Conservation (phyloP, 352 stramenopile species). For the Phytopythium boreale region DNA sequence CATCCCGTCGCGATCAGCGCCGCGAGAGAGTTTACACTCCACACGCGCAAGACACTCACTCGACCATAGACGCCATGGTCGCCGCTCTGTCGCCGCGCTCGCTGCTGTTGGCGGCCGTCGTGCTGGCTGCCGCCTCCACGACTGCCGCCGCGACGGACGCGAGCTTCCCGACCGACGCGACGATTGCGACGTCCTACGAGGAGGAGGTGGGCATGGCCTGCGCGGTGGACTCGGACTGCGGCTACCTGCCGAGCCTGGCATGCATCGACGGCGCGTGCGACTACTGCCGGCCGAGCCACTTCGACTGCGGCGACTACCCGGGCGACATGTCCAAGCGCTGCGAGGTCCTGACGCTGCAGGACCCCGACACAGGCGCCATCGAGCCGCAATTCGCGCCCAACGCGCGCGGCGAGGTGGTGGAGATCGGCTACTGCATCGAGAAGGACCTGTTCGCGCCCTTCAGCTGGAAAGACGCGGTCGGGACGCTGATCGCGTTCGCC, state of each 20-base stretch:
- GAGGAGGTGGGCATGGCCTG: slow-evolving; percentile 47
- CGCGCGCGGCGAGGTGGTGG: slow-evolving; percentile 29
- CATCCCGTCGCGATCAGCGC: too few species aligned
- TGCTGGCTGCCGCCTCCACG: background rate
- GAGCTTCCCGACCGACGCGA: slow-evolving; percentile 3
- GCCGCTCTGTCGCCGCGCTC: background rate
- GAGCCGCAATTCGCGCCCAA: slow-evolving; percentile 32
- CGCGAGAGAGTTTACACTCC: too few species aligned
- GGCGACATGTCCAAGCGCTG: slow-evolving; percentile 63
- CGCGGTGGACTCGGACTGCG: slow-evolving; percentile 51
- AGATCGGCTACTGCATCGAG: slow-evolving; percentile 67
- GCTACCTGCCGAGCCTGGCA: slow-evolving; percentile 68
- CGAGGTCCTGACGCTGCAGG: slow-evolving; percentile 28
- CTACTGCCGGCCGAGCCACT: slow-evolving; percentile 44
- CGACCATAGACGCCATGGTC: background rate
- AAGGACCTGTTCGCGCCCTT: slow-evolving; percentile 83
- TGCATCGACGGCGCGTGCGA: slow-evolving; percentile 72
- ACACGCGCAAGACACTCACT: background rate
- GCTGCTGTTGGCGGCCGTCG: background rate
- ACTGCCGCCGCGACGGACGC: slow-evolving; percentile 10
- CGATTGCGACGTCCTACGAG: slow-evolving; percentile 20
- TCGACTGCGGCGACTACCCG: slow-evolving; percentile 49
- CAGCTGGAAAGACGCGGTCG: slow-evolving; percentile 60
- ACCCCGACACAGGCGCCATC: slow-evolving; percentile 33
- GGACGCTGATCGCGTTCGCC: slow-evolving; percentile 69